phyloP scores from a whole-genome alignment of 2,329 filamentous ascomycete species.

The Setomelanomma holmii region DNA sequence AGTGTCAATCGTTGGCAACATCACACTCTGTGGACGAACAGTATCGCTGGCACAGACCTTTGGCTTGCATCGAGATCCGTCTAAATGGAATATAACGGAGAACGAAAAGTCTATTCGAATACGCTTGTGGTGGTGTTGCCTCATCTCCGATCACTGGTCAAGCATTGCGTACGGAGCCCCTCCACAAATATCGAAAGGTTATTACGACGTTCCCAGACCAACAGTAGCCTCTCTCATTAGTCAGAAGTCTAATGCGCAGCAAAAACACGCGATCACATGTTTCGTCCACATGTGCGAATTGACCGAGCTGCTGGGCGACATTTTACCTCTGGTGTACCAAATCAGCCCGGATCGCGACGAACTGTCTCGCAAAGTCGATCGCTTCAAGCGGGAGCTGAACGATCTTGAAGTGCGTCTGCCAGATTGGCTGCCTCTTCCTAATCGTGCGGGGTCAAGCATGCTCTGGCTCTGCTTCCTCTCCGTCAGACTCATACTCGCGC shows the following conservation, averaged over 20 bases:
- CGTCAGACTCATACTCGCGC: constrained; percentile 48
- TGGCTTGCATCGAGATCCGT: constrained; percentile 63
- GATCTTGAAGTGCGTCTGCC: constrained; percentile 45
- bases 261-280: constrained; percentile 57
- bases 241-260: constrained; percentile 44
- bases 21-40: constrained; percentile 61
- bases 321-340: constrained; percentile 49
- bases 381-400: constrained; percentile 43
- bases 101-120: constrained; percentile 61
- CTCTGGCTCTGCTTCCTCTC: constrained; percentile 52
- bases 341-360: constrained; percentile 39
- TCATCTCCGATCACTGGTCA: constrained; percentile 65
- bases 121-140: constrained; percentile 64
- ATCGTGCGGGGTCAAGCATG: constrained; percentile 43
- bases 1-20: constrained; percentile 55
- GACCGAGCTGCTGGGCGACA: constrained; percentile 51
- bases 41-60: constrained; percentile 63
- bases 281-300: constrained; percentile 62
- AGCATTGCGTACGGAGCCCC: constrained; percentile 64
- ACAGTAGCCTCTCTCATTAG: constrained; percentile 52
- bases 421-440: constrained; percentile 39
- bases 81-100: constrained; percentile 59
- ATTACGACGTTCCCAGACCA: constrained; percentile 64
- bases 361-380: constrained; percentile 37
- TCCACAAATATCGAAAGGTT: constrained; percentile 59